These are phyloP conservation scores for Hyphodiscus hymeniophilus DNA, from an alignment of 495 filamentous ascomycete species.

Conservation along the genomic window DNA sequence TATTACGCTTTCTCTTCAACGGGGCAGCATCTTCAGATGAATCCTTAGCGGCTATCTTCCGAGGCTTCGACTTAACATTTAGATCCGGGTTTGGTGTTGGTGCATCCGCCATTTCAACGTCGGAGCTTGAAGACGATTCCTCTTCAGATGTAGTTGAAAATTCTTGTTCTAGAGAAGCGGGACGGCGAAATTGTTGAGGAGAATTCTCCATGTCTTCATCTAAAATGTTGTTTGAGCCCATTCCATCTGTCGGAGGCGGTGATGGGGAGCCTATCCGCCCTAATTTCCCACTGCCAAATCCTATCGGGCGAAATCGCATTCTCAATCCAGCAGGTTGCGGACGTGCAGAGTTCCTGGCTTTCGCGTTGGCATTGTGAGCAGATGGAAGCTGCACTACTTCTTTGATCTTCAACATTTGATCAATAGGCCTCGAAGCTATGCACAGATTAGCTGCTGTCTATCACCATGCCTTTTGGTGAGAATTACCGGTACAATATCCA, in stretches of 20 bases:
- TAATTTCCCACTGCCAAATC: conserved; percentile 34
- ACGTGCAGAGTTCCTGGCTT: conserved; percentile 27
- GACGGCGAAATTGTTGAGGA: conserved; percentile 1
- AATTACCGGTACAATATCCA: conserved; percentile 27
- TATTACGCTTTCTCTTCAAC: conserved; percentile 11
- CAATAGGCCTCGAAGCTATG: conserved; percentile 23
- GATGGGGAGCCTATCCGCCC: conserved; percentile 37
- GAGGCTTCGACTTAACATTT: background rate
- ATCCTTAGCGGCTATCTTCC: background rate
- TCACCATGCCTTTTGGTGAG: conserved; percentile 9
- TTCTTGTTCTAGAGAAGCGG: background rate
- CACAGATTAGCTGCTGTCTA: conserved; percentile 22
- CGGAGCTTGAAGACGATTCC: background rate
- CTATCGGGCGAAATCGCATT: conserved; percentile 52
- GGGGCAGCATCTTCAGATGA: background rate
- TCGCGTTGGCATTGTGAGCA: background rate
- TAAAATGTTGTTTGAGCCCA: conserved; percentile 9
- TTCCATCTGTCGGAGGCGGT: conserved; percentile 33
- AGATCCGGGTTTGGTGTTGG: conserved; percentile 2
- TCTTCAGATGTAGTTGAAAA: background rate
- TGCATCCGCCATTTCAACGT: conserved; percentile 9
- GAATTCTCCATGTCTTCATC: conserved; percentile 30
- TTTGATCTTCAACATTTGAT: conserved; percentile 37
- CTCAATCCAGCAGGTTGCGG: conserved; percentile 50
- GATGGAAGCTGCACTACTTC: conserved; percentile 32